Base-by-base conservation (phyloP, 2,329 filamentous ascomycete genomes). In the Rhexocercosporidium sp. region DNA sequence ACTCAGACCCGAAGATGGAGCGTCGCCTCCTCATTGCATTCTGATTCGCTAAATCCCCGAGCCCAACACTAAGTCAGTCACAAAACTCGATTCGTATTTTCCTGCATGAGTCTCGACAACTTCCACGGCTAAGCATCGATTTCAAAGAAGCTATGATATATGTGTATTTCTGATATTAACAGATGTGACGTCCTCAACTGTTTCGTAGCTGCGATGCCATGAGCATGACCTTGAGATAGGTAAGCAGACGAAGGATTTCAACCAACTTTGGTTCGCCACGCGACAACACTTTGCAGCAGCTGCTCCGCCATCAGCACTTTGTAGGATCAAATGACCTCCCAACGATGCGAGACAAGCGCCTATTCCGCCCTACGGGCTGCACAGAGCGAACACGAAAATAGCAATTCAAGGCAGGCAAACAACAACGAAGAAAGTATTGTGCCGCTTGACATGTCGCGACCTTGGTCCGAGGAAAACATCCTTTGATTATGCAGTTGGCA, bases 321-420 rank as follows among this genome's bases (percentile, higher is more conserved):
- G 31, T 18, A 37, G 44, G 59, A 62, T 51, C 59, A 51, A 53
- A 37, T 62, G 44, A 62, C 46, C 46, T 53, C 22, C 59, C 31
- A 34, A 34, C 20, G 20, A 62, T 41, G 59, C 59, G 46, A 51
- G 46, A 53, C n/a, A 62, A 27, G 20, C 41, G 59, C 46, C 16
- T 49, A 53, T 49, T 16, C 16, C 25, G 8, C 54, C 39, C 31
- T 11, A 39, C 27, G 20, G n/a, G n/a, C 39, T 14, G 46, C 18
- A 62, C 20, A 41, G 44, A 39, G 22, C 44, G 20, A 41, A 39
- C 46, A 4, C 59, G 46, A 62, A 27, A 62, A 62, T 51, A 62
- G 29, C 16, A 53, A 4, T 8, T 11, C 20, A 53, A 53, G 31
- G 31, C 31, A 62, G 29, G 31, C 46, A 51, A 20, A 37, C n/a